Evolutionary conservation across 306 rosid genomes (phyloP), one percentile per base, ranked within the genome.

Genomic region (Quercus bicolor): DNA sequence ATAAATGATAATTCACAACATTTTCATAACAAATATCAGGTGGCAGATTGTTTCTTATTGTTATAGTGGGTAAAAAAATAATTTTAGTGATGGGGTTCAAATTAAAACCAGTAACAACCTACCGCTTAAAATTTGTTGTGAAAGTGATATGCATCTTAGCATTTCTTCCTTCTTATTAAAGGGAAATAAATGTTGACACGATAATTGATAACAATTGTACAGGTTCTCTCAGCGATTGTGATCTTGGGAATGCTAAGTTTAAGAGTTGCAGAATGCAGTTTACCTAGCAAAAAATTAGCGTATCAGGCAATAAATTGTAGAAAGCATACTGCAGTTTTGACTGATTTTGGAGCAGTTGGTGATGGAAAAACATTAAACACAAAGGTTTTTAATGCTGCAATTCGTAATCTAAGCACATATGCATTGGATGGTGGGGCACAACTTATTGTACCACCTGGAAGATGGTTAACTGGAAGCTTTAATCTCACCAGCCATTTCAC

Each of bases 381-480:
- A 0, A 72, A 78, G 24, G 93, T 90, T 10, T 95, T 95, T 72
- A 85, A 86, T 45, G 69, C 76, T 16, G 98, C 99, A 8, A 82
- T 95, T 24, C 87, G 83, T 68, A 70, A 88, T 77, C 74, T 95
- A 26, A 88, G 87, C 70, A 62, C 66, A 48, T 26, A 16, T 51
- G 85, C 90, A 19, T 70, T 86, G 1, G 83, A 82, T 26, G 99
- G 99, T 9, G 99, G 98, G 3, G 90, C 94, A 19, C 85, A 83
- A 75, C 92, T 95, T 21, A 81, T 82, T 80, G 94, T 95, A 66
- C 98, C 99, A 2, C 89, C 96, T 0, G 99, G 98, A 5, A 95
- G 82, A 80, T 95, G 99, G 98, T 76, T 95, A 12, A 93, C 98
- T 15, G 99, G 98, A 0, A 91, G 98, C 80, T 92, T 95, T 87